Evolutionary conservation across 305 asterid genomes (phyloP), one percentile per base, ranked within the genome.

Genomic region (Fraxinus baroniana): DNA sequence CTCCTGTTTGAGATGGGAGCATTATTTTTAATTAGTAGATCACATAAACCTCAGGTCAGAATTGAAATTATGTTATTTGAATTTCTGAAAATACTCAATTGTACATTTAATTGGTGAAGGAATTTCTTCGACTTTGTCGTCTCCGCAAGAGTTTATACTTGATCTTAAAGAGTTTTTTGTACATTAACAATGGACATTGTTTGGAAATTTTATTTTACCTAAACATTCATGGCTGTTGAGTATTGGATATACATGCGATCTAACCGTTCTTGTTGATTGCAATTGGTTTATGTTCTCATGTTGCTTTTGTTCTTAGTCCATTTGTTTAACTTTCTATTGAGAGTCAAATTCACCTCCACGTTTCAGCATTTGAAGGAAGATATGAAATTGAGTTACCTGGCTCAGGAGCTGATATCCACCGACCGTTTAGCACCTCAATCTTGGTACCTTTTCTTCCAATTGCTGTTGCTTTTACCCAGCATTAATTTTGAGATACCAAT

Each of bases 351-450:
- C 57, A 46, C 78, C 46, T 81, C 79, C 77, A 78, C 87, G 79
- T 85, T 78, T 79, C 87, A 93, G 98, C 99, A 94, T 89, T 87
- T 96, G 89, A 96, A 94, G 91, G 98, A 96, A 89, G 98, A 94
- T 83, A 96, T 94, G 99, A 93, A 92, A 90, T 87, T 96, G 92
- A 96, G 98, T 86, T 96, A 93, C 90, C 90, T 96, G 86, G 98
- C 98, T 66, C 98, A 92, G 90, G 98, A 93, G 92, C 93, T 96
- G 87, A 84, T 94, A 90, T 91, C 97, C 79, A 92, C 94, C 17
- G 98, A 94, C 85, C 97, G 98, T 78, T 90, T 96, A 87, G 97
- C 98, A 86, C 94, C 98, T 87, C 98, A 96, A 87, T 87, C 98
- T 78, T 96, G 98, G 99, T 94, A 94, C 82, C 70, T 77, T 73